Evolutionary conservation across 2,329 filamentous ascomycete genomes (phyloP), one percentile per base, ranked within the genome.

Genomic region (Fusarium nisikadoi): DNA sequence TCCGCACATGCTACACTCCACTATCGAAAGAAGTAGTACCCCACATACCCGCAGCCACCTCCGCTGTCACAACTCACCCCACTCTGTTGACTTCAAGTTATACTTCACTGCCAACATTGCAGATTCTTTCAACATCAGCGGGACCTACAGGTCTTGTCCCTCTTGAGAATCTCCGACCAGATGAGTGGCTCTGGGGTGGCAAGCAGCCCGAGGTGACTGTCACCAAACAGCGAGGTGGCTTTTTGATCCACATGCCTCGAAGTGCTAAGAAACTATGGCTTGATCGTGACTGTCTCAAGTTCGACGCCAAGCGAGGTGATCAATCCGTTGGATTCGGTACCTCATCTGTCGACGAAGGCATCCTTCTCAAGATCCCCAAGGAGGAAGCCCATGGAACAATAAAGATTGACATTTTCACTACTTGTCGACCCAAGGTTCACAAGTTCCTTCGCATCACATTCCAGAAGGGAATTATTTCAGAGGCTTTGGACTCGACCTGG

Each of bases 391-490:
- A 89, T 67, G 90, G 90, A 36, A 78, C 88, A 41, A 79, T 92
- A 55, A 88, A 88, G 58, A 83, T 92, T 47, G 86, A 86, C 5
- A 84, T 92, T 39, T 83, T 86, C 60, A 89, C 89, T 2, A 88
- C 84, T 19, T 88, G 85, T 61, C 87, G 87, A 68, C 90, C 90
- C 29, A 88, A 85, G 78, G 84, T 91, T 70, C 88, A 88, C 74
- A 89, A 91, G 80, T 87, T 86, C 1, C 88, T 91, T 77, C 84
- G 86, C 42, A 80, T 92, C 35, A 86, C 90, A 77, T 90, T 92
- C 78, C 88, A 88, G 50, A 85, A 81, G 76, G 81, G 84, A 27
- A 79, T 83, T 20, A 77, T 87, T 45, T 81, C 81, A 17, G 83
- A 84, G 42, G 83, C 82, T 19, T 70, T 86, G 10, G 85, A 86